Evolutionary conservation across 1,284 basidiomycete species (phyloP), one percentile per base, ranked within the genome.

Genomic region (Peniophora sp.): DNA sequence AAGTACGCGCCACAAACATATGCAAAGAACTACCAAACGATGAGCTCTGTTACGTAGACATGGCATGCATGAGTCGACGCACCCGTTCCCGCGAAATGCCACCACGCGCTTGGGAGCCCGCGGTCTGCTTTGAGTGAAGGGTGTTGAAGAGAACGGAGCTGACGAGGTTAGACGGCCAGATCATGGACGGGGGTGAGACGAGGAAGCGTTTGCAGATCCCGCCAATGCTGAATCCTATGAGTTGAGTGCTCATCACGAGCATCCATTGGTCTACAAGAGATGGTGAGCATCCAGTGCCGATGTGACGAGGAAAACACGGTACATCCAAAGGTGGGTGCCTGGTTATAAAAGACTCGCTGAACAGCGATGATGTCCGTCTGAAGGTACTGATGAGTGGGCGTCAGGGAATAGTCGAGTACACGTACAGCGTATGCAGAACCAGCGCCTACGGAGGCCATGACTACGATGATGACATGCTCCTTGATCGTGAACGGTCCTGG

Each of bases 401-500:
- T 6, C 38, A 16, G 16, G n/a, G n/a, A n/a, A n/a, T n/a, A n/a
- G n/a, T n/a, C 50, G 47, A 58, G 45, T 41, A 27, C 5, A 54
- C 66, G 50, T 44, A 69, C 67, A 6, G 71, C 73, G 48, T 74
- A 75, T 19, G 75, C 74, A 9, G 70, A 66, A 22, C 63, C 62
- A n/a, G 63, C 61, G 16, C 63, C 68, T 20, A 71, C 72, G 51
- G 73, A 75, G n/a, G 77, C 74, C 77, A 84, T 83, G 58, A 83
- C 23, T 9, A 16, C 22, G 44, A 45, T 22, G 44, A 45, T 45
- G 22, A 67, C 74, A 63, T 87, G 85, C 63, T 89, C 85, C 59
- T 89, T 89, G 65, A 89, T 84, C 48, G 81, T 80, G 63, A 87
- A 89, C 2, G 83, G 81, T 17, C 85, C 85, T 19, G 86, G 84